Evolutionary conservation across 805 yeast genomes (phyloP).

Genomic region (Starmerella tilneyi): DNA sequence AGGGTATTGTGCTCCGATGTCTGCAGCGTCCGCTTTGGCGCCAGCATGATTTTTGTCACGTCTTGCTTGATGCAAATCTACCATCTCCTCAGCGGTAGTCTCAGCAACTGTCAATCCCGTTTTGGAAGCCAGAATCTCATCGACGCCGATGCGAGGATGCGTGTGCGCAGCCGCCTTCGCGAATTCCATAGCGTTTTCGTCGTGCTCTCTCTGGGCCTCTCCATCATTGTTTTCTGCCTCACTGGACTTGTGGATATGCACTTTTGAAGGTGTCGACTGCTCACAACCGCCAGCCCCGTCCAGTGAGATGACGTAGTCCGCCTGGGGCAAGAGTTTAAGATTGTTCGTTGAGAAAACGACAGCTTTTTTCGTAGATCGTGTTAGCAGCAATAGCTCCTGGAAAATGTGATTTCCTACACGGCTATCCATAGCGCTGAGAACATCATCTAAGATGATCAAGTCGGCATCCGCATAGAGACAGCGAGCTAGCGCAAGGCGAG

Average conservation of each 20-base stretch:
- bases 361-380: constrained; percentile 46
- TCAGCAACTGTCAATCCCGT: neutral
- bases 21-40: neutral
- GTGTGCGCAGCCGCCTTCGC: constrained; percentile 2
- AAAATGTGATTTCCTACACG: constrained; percentile 71
- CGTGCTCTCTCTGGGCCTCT: neutral
- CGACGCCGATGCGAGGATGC: neutral
- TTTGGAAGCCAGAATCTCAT: neutral
- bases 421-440: constrained; percentile 80
- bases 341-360: constrained; percentile 78
- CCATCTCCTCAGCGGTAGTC: neutral
- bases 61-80: neutral
- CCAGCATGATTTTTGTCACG: neutral
- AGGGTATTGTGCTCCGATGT: neutral
- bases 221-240: neutral
- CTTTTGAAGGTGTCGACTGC: constrained; percentile 34
- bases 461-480: constrained; percentile 60
- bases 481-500: constrained; percentile 70
- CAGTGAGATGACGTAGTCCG: constrained; percentile 59
- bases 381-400: constrained; percentile 49
- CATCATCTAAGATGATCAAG: constrained; percentile 64
- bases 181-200: neutral
- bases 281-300: constrained; percentile 53
- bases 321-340: constrained; percentile 52
- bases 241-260: neutral